Conservation (phyloP, 345 rosid species). For the Salix brachista region DNA sequence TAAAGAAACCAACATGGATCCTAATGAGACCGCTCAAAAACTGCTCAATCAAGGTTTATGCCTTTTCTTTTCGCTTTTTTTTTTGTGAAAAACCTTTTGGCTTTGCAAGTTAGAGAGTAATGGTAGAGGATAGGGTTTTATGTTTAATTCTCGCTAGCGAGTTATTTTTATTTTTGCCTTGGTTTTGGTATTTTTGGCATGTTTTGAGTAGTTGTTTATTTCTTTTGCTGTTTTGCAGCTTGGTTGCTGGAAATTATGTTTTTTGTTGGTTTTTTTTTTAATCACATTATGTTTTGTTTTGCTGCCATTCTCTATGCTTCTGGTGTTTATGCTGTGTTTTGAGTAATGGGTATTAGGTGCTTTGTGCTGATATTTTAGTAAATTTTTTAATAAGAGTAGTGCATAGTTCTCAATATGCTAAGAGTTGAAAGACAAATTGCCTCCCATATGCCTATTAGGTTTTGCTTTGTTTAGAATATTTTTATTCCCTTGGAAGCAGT, state of each 20-base stretch:
- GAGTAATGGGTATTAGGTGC: background rate
- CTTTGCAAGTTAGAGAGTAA: background rate
- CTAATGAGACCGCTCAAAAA: constrained; percentile 68
- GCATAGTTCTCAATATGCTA: background rate
- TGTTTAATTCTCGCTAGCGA: background rate
- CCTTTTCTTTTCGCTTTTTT: background rate
- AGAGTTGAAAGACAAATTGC: background rate
- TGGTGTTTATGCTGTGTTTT: background rate
- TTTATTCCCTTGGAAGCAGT: background rate
- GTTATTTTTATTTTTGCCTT: background rate
- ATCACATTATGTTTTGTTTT: background rate
- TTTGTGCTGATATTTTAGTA: background rate
- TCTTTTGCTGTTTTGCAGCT: background rate
- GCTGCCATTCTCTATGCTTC: background rate
- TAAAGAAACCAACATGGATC: constrained; percentile 76
- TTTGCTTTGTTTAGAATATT: background rate
- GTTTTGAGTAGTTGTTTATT: background rate
- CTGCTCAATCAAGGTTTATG: constrained; percentile 69
- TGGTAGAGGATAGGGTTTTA: background rate
- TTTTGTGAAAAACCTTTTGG: background rate
- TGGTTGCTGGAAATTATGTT: background rate
- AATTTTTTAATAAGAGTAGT: no score
- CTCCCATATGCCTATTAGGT: background rate
- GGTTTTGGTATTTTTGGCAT: background rate
- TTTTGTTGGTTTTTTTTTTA: background rate